Base-by-base conservation (phyloP, 768 basidiomycete species). In the Trametes elegans region DNA sequence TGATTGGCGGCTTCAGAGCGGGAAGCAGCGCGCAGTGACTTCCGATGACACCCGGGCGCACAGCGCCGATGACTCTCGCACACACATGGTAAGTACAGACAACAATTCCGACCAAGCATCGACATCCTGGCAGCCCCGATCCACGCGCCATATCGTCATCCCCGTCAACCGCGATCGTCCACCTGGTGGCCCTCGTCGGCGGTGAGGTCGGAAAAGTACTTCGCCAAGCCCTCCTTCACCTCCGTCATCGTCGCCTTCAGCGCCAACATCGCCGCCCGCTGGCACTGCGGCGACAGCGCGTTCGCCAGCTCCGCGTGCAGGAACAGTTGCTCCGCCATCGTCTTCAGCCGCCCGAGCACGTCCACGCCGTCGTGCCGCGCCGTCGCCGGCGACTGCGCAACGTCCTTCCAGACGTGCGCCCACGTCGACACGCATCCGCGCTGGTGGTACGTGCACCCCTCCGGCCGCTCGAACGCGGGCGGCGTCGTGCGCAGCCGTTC, bases 351-450 rank as follows among this genome's bases (percentile, higher is more conserved):
- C 23, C 69, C 64, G 28, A 77, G 57, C 24, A 76, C 69, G 63
- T 78, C 75, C 19, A 64, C 67, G 11, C 66, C 63, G 26, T 65
- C 47, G 31, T 62, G 62, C 34, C 61, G 39, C 29, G 64, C 57
- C 44, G 62, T 68, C 40, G 57, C 56, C 38, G 64, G 62, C 36
- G 65, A 64, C 34, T 59, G 54, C 24, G 62, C 62, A 16, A 66
- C 71, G 16, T 68, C 63, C 10, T 48, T 40, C 73, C 75, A 77
- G 39, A 70, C 62, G 47, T 65, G 53, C 49, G 53, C 59, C 76
- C 76, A 79, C 29, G 68, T 73, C 28, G 62, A 52, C n/a, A 70
- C 31, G 56, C 77, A 79, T 9, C 64, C 64, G 41, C 66, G 68
- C 38, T 53, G 54, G 62, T 76, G 76, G 49, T 67, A 66, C 42